A percentile compares a stretch with the other conserved stretches of the same genome.
Evolutionary conservation across 495 filamentous ascomycete genomes (phyloP).

Genomic region (Penicillium canariense): DNA sequence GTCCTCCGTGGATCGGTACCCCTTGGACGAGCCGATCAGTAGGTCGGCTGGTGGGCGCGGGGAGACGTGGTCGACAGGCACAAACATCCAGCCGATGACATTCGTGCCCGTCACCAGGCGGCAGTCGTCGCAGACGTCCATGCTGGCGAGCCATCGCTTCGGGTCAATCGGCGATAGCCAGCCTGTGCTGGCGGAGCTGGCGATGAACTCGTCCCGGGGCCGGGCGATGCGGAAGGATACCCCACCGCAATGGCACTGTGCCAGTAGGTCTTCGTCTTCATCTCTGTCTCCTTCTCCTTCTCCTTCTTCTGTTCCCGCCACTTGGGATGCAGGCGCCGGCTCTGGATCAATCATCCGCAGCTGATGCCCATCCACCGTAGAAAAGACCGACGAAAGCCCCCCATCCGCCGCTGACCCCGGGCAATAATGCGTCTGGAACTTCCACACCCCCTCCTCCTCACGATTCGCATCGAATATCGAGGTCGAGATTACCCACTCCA

Average conservation of each 20-base stretch:
- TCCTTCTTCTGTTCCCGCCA: background rate
- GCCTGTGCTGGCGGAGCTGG: slow-evolving; percentile 25
- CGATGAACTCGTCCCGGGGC: slow-evolving; percentile 29
- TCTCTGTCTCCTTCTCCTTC: background rate
- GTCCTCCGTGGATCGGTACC: slow-evolving; percentile 42
- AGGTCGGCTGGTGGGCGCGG: slow-evolving; percentile 27
- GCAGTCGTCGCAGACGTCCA: slow-evolving; percentile 54
- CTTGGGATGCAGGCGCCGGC: background rate
- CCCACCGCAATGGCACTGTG: slow-evolving; percentile 52
- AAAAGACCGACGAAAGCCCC: slow-evolving; percentile 39
- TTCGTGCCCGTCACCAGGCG: slow-evolving; percentile 45
- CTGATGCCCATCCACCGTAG: slow-evolving; percentile 23
- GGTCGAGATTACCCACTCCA: slow-evolving; percentile 29
- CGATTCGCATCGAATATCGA: slow-evolving; percentile 28
- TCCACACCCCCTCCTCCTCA: slow-evolving; percentile 29
- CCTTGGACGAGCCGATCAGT: slow-evolving; percentile 44
- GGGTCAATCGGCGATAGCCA: slow-evolving; percentile 43
- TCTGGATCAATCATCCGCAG: slow-evolving; percentile 21
- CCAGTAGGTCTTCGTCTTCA: slow-evolving; percentile 21
- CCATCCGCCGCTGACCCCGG: slow-evolving; percentile 45
- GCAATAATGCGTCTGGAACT: slow-evolving; percentile 39
- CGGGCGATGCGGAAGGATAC: slow-evolving; percentile 42
- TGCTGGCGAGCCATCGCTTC: slow-evolving; percentile 37
- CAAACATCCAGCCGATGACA: slow-evolving; percentile 47
- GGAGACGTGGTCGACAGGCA: slow-evolving; percentile 23